These are phyloP conservation scores for Allomyces arbusculus DNA, from an alignment of 192 early-diverging fungal species.

Conservation along the genomic window DNA sequence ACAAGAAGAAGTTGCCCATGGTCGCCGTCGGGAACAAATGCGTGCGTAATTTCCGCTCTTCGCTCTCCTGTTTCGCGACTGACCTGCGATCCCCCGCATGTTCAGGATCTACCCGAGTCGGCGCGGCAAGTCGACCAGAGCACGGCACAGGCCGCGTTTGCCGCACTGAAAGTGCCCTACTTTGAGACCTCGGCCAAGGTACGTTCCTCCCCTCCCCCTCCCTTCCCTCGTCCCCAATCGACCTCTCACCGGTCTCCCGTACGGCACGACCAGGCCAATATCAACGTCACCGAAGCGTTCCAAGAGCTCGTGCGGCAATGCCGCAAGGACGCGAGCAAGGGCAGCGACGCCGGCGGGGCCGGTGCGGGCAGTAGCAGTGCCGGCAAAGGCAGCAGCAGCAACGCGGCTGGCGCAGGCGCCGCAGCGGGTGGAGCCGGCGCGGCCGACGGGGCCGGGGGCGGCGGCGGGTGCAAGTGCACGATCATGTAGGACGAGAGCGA, in stretches of 20 bases:
- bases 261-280: constrained; percentile 17
- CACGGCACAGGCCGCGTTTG: constrained; percentile 13
- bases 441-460: too few species aligned
- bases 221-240: background rate
- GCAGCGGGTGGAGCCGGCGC: too few species aligned
- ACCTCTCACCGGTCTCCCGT: too few species aligned
- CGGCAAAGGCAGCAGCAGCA: constrained; percentile 3
- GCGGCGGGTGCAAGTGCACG: too few species aligned
- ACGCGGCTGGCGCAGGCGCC: too few species aligned
- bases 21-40: constrained; percentile 39
- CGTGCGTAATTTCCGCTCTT: constrained; percentile 8
- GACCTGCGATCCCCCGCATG: background rate
- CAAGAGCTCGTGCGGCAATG: constrained; percentile 30
- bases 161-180: constrained; percentile 23
- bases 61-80: too few species aligned
- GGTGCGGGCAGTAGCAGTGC: background rate
- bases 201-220: background rate
- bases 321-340: constrained; percentile 10
- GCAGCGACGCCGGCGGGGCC: background rate
- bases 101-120: constrained; percentile 27
- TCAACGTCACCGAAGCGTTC: constrained; percentile 31
- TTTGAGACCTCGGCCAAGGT: constrained; percentile 36
- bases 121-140: constrained; percentile 19
- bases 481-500: too few species aligned
- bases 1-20: constrained; percentile 29